Evolutionary conservation across 352 stramenopile species (phyloP), one percentile per base, ranked within the genome.

Genomic region (Pythium apleroticum): DNA sequence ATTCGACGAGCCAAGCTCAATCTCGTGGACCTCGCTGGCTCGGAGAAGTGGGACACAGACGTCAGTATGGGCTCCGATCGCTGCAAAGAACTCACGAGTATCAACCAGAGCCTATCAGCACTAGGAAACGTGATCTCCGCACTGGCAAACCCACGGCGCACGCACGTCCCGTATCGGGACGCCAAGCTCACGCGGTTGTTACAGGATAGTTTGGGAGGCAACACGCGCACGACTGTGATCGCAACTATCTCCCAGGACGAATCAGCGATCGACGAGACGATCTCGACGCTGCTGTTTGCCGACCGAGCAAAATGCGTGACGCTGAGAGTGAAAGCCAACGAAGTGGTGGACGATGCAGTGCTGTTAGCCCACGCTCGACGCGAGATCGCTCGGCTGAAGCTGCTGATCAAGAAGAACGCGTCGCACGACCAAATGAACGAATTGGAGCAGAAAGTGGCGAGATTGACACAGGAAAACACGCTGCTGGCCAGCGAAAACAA

Each of bases 171-270:
- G 17, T 99, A 99, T 63, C 87, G 97, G 19, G 97, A 99, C 71
- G 98, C 93, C 5, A 99, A 98, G 57, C 76, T 99, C 20, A 99
- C 97, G 3, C 93, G 98, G 28, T 65, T 99, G 17, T 76, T 95
- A 49, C 84, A 93, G 50, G 85, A 93, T 54, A 86, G 72, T 43
- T 71, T 95, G 0, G 84, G 86, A 30, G 93, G 93, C 28, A 98
- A 98, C 64, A 92, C 87, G 1, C 76, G 90, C 15, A 97, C 91
- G 4, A 81, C 89, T 5, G 93, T 98, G 60, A 84, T 98, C 22
- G 91, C 90, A 15, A 96, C 92, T 1, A 77, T 97, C 14, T 96
- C 84, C 2, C 91, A 89, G n/a, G 88, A 90, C 0, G 72, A 75
- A 17, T 74, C 72, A 7, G 76, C 82, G 19, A 72, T 93, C 6